phyloP scores from a whole-genome alignment of 441 rosid genomes.

The Erysimum pusillum region DNA sequence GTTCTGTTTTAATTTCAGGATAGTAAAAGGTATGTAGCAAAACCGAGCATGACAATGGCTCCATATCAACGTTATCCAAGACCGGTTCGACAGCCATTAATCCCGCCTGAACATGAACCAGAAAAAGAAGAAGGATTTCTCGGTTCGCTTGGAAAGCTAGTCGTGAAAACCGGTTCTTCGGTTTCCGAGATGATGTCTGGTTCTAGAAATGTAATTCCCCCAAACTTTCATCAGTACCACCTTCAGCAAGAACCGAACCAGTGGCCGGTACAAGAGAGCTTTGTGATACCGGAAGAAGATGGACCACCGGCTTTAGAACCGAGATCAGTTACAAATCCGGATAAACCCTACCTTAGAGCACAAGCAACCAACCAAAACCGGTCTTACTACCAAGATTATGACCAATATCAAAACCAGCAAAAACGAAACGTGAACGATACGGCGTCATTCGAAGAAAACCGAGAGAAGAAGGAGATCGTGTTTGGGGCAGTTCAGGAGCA shows the following conservation, averaged over 20 bases:
- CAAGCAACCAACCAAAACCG: slow-evolving; percentile 59
- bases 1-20: slow-evolving; percentile 38
- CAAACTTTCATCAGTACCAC: slow-evolving; percentile 56
- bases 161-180: slow-evolving; percentile 72
- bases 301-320: slow-evolving; percentile 83
- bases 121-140: slow-evolving; percentile 81
- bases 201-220: slow-evolving; percentile 61
- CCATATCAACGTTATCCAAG: slow-evolving; percentile 76
- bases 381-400: slow-evolving; percentile 53
- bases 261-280: slow-evolving; percentile 93
- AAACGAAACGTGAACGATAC: slow-evolving; percentile 57
- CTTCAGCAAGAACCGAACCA: slow-evolving; percentile 62
- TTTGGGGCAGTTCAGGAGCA: slow-evolving; percentile 94
- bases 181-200: slow-evolving; percentile 67
- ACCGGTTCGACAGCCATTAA: slow-evolving; percentile 71
- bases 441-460: slow-evolving; percentile 70
- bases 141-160: slow-evolving; percentile 73
- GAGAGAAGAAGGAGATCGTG: slow-evolving; percentile 86
- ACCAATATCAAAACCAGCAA: slow-evolving; percentile 54
- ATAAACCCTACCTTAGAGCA: slow-evolving; percentile 61
- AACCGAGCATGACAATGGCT: slow-evolving; percentile 58
- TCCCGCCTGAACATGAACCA: slow-evolving; percentile 73
- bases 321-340: slow-evolving; percentile 55
- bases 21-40: slow-evolving; percentile 56
- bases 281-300: slow-evolving; percentile 76